phyloP scores from a whole-genome alignment of 176 grass and related monocot species.

The Zea mays region DNA sequence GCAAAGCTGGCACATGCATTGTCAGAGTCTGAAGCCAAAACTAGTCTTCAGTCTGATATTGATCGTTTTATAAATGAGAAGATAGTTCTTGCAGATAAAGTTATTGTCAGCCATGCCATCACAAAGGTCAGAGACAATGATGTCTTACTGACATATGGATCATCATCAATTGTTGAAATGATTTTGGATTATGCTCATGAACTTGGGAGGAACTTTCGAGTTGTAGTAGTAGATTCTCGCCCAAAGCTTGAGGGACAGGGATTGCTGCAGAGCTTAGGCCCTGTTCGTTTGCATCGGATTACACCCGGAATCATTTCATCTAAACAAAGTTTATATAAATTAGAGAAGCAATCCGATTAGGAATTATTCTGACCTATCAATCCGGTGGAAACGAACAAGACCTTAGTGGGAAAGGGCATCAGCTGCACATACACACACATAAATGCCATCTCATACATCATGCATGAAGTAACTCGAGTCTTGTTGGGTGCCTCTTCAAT shows the following conservation, averaged over 20 bases:
- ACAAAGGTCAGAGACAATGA: constrained; percentile 89
- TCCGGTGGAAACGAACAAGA: too few relatives aligned
- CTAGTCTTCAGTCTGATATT: constrained; percentile 83
- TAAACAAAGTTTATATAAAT: too few relatives aligned
- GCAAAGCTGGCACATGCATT: constrained; percentile 64
- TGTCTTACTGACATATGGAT: constrained; percentile 81
- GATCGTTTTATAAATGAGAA: constrained; percentile 90
- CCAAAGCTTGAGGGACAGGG: constrained; percentile 86
- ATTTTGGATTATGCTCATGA: constrained; percentile 80
- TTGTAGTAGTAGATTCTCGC: constrained; percentile 86
- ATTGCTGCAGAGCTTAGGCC: constrained; percentile 66
- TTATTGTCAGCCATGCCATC: constrained; percentile 80
- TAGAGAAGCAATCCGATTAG: too few relatives aligned
- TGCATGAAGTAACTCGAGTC: constrained; percentile 90
- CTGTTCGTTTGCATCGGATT: too few relatives aligned
- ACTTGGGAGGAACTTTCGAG: constrained; percentile 74
- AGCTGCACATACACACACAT: constrained; percentile 89
- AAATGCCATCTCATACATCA: constrained; percentile 90
- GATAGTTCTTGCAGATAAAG: constrained; percentile 83
- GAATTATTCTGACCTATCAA: too few relatives aligned
- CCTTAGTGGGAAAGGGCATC: constrained; percentile 75
- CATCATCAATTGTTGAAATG: constrained; percentile 92
- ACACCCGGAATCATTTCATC: too few relatives aligned
- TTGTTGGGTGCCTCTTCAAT: constrained; percentile 85
- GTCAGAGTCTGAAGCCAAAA: constrained; percentile 79